Conservation (phyloP, 345 rosid genomes). For the Angophora floribunda region DNA sequence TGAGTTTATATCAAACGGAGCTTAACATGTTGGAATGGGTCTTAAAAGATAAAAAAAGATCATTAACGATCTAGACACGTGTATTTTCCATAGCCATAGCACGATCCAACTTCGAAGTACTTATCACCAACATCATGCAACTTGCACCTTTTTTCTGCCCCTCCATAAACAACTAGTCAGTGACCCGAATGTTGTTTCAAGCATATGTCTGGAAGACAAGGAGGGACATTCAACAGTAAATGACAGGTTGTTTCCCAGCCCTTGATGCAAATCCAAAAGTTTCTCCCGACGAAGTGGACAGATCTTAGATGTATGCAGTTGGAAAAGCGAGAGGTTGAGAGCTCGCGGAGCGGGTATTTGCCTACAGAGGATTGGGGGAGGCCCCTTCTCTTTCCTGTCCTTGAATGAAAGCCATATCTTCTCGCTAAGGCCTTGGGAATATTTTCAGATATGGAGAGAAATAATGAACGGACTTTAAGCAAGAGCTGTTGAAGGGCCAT, state of each 20-base stretch:
- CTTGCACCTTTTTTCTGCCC: neutral
- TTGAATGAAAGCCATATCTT: slow-evolving; percentile 47
- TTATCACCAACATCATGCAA: neutral
- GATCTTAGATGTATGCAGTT: neutral
- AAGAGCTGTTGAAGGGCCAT: slow-evolving; percentile 29
- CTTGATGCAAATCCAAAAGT: neutral
- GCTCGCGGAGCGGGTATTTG: neutral
- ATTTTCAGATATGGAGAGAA: neutral
- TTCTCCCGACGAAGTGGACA: neutral
- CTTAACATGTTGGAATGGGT: neutral
- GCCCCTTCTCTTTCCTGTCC: slow-evolving; percentile 33
- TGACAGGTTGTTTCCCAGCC: neutral
- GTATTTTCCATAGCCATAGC: neutral
- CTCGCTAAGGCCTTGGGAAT: slow-evolving; percentile 17
- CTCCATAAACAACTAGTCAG: neutral
- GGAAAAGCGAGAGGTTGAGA: neutral
- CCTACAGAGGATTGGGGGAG: neutral
- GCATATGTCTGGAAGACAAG: neutral
- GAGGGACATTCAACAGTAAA: neutral
- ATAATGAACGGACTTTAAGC: neutral
- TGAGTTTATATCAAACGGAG: neutral
- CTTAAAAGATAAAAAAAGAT: neutral
- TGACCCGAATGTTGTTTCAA: neutral
- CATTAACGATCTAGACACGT: neutral
- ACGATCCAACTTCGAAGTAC: neutral